Evolutionary conservation across 352 stramenopile species (phyloP), one percentile per base, ranked within the genome.

Genomic region (Pythium graminicola): DNA sequence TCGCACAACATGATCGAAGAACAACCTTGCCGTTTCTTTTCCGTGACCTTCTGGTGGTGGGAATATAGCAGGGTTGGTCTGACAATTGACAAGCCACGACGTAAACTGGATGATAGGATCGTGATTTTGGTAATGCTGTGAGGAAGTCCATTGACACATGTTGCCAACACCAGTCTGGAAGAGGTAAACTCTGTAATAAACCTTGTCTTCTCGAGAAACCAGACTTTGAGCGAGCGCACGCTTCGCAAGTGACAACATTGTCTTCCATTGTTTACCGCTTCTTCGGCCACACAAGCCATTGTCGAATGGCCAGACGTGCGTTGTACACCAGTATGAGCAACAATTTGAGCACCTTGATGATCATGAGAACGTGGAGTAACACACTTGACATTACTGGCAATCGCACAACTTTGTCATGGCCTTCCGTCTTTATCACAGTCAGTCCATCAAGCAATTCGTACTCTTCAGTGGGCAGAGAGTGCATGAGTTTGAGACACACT

Each of bases 141-240:
- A 68, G 26, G 29, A 61, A 68, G 36, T 68, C 49, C 45, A 64
- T 54, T 1, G 60, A 50, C 7, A 64, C 48, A 2, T 54, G 53
- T 26, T 68, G 42, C 60, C 48, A 64, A 27, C 44, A 68, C 6
- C 54, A 7, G 6, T 42, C 5, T n/a, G 49, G 42, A 22, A 57
- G 16, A 22, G 48, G 41, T 17, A 64, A 49, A 4, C 46, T 46
- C 31, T 56, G 58, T 2, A 56, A 26, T 4, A 57, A 28, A 1
- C 43, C 36, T 47, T 59, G 59, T 16, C 38, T 38, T 22, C 41
- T 44, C n/a, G 29, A 32, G 4, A 17, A 45, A 29, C 47, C 41
- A 4, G 60, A 54, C 54, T 67, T 67, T 27, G 54, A 44, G 16
- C 36, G 50, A 2, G 35, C 57, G 35, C 56, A 64, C 4, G 49